Evolutionary conservation across 108 stramenopile species (phyloP).

Genomic region (Nannochloropsis oceanica): DNA sequence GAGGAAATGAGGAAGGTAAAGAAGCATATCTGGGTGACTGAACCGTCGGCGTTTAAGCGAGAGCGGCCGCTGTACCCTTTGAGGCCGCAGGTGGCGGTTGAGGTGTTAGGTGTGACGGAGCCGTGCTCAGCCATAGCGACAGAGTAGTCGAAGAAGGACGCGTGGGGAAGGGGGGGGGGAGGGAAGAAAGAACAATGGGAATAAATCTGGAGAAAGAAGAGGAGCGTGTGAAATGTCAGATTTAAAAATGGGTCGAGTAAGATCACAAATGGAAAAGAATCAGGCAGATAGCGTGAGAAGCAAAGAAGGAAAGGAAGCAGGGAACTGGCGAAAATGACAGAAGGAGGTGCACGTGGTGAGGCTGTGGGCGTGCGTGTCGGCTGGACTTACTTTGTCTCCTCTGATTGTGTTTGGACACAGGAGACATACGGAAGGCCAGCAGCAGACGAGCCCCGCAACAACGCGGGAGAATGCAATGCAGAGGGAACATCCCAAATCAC

Average conservation of each 20-base stretch:
- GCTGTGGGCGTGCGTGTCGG: no score
- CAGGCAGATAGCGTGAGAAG: no score
- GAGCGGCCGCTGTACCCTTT: neutral
- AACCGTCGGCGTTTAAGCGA: neutral
- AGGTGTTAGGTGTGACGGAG: neutral
- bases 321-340: neutral
- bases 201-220: no score
- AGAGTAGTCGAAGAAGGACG: neutral
- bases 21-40: neutral
- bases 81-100: neutral
- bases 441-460: no score
- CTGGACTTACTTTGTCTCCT: no score
- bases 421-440: no score
- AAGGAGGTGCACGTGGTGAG: neutral
- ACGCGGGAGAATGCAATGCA: no score
- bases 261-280: neutral
- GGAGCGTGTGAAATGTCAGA: neutral
- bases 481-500: no score
- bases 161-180: neutral
- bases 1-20: neutral
- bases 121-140: neutral
- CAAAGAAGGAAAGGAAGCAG: neutral
- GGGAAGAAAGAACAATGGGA: neutral
- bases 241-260: neutral
- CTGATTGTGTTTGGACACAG: no score